Evolutionary conservation across 768 basidiomycete genomes (phyloP).

Genomic region (Dioszegia hungarica): DNA sequence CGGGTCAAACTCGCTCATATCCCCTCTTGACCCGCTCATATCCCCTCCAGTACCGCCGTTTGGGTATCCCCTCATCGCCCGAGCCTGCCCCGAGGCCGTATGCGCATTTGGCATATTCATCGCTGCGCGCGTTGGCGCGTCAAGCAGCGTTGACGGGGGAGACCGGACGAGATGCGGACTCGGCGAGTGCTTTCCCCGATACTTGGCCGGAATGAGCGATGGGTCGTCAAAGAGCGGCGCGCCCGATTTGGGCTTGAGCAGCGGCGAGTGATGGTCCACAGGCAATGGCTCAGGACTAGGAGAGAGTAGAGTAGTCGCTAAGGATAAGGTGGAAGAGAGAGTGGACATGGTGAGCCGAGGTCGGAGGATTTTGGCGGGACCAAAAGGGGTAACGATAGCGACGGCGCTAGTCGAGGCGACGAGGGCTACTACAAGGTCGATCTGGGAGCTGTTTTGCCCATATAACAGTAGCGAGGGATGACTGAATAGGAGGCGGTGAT

Average conservation of each 20-base stretch:
- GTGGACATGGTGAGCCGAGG: too few species aligned
- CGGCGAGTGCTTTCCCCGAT: constrained; percentile 18
- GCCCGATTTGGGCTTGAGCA: constrained; percentile 7
- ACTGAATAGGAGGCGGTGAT: too few species aligned
- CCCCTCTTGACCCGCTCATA: constrained; percentile 22
- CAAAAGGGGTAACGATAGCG: too few species aligned
- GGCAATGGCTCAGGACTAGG: neutral
- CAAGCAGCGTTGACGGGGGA: constrained; percentile 34
- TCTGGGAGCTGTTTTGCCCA: too few species aligned
- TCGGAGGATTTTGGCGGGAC: too few species aligned
- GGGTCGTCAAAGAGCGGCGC: constrained; percentile 31
- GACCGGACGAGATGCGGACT: constrained; percentile 11
- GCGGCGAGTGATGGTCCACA: neutral
- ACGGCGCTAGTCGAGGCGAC: too few species aligned
- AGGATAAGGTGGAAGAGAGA: neutral
- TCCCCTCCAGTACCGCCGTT: too few species aligned
- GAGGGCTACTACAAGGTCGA: too few species aligned
- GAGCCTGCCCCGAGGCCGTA: constrained; percentile 42
- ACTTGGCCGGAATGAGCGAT: constrained; percentile 32
- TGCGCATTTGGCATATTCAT: constrained; percentile 43
- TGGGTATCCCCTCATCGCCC: constrained; percentile 43
- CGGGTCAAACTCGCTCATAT: constrained; percentile 5
- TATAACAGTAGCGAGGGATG: too few species aligned
- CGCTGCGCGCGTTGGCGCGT: constrained; percentile 47
- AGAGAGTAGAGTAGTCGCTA: neutral